Evolutionary conservation across 2,329 filamentous ascomycete genomes (phyloP), one percentile per base, ranked within the genome.

Genomic region (Nothophoma quercina): DNA sequence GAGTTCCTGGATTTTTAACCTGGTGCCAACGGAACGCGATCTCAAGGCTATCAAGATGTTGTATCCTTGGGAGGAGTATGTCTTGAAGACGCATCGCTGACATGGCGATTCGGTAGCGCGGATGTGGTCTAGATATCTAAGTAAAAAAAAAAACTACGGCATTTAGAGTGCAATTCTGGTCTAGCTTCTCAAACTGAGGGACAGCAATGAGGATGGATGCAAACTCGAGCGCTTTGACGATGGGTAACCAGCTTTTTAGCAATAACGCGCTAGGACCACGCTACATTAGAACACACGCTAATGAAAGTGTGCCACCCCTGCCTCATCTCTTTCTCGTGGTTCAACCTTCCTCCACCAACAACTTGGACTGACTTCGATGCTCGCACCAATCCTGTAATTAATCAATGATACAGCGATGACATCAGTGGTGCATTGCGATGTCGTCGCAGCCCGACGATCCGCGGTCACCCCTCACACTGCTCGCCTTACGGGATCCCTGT

Each of bases 221-320:
- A n/a, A n/a, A n/a, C n/a, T n/a, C n/a, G n/a, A n/a, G n/a, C n/a
- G n/a, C n/a, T n/a, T n/a, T 7, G 33, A 35, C 9, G 33, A 22
- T 4, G 4, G 3, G 30, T 5, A 15, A 15, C 6, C 7, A 34
- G 3, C 16, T 12, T 16, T 8, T 33, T 13, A 29, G 13, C 4
- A 23, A 29, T 22, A 36, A 38, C 32, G 42, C 42, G 25, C 42
- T 36, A 46, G 32, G 22, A 12, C 16, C 42, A 30, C 42, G 42
- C 33, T 46, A 30, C 42, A 33, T 25, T 46, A 38, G 25, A 5
- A 10, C 33, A 46, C 42, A 25, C 42, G 42, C 33, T 28, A 46
- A 29, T 18, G 15, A 12, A 19, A 16, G 22, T 29, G 41, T 30
- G 16, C n/a, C 9, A 16, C 23, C 15, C 19, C 2, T 16, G n/a